Percentiles rank a stretch among this genome's conserved stretches.
Conservation (phyloP, 192 early-diverging fungal genomes). For the Coemansia sp. region DNA sequence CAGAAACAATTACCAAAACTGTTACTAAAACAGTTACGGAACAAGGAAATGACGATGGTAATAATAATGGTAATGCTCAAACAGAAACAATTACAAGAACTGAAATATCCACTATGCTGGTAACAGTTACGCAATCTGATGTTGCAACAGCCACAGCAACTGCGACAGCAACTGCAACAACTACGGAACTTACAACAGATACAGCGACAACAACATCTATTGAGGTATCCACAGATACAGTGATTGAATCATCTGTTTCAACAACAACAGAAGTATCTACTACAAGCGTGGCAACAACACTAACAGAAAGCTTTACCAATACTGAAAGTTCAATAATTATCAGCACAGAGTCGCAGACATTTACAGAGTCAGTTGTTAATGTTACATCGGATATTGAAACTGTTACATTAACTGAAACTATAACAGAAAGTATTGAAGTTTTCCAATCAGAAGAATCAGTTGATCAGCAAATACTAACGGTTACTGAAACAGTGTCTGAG, state of each 20-base stretch:
- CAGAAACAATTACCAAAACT: neutral
- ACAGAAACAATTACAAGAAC: too few relatives aligned
- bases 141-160: too few relatives aligned
- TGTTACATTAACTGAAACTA: neutral
- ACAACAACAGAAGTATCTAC: constrained; percentile 1
- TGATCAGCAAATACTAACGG: constrained; percentile 2
- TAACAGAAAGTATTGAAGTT: neutral
- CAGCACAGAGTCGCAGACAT: neutral
- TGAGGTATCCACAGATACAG: neutral
- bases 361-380: neutral
- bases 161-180: neutral
- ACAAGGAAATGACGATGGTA: neutral
- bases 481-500: constrained; percentile 3
- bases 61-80: too few relatives aligned
- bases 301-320: neutral
- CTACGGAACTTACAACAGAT: neutral
- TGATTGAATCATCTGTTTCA: neutral
- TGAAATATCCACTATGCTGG: too few relatives aligned
- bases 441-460: neutral
- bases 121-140: too few relatives aligned
- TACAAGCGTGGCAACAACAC: neutral
- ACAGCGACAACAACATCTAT: neutral
- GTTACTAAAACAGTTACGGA: neutral
- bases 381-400: neutral
- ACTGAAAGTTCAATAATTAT: neutral